Base-by-base conservation (phyloP, 2,329 filamentous ascomycete species). In the Apiospora arundinis region DNA sequence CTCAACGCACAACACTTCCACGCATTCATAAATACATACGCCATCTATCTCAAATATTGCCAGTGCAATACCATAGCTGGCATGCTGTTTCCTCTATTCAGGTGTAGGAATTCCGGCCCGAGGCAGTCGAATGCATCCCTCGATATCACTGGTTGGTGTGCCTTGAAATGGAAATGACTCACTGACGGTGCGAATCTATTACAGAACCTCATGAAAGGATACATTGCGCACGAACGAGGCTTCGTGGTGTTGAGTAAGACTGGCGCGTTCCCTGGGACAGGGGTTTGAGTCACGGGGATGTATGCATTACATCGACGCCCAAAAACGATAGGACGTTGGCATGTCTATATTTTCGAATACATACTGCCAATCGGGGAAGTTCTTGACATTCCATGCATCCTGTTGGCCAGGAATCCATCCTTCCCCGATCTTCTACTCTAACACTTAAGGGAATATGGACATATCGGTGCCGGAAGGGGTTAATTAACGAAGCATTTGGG, bases 171-270 rank as follows among this genome's bases (percentile, higher is more conserved):
- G 21, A 18, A 25, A 46, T 45, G 40, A 46, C 65, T 28, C 42
- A 44, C 67, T 69, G 40, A 69, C 76, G 72, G 68, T 68, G 44
- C 45, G 37, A 68, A 72, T 74, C 44, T 73, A 72, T 70, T 66
- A 63, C 75, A 97, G 94, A 93, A 93, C 72, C 87, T 96, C 32
- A 97, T 99, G 93, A 99, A 98, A 83, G 96, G 97, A 52, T 99
- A 99, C 82, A 99, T 99, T 76, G 92, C 95, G 44, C 92, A 95
- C 70, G 95, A 97, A 76, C 91, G 93, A 76, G 93, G 92, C 45
- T 95, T 95, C 75, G 93, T 99, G 40, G 96, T 99, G 25, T 84
- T 99, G 71, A 98, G 94, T 81, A 98, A 98, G 82, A 93, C 89
- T 72, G 94, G 93, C 52, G 95, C 96, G 2, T 99, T 99, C 79